A percentile compares a stretch with the other conserved stretches of the same genome.
These are phyloP conservation scores for Xylaria sp. DNA, from an alignment of 2,329 filamentous ascomycete species.

Conservation along the genomic window DNA sequence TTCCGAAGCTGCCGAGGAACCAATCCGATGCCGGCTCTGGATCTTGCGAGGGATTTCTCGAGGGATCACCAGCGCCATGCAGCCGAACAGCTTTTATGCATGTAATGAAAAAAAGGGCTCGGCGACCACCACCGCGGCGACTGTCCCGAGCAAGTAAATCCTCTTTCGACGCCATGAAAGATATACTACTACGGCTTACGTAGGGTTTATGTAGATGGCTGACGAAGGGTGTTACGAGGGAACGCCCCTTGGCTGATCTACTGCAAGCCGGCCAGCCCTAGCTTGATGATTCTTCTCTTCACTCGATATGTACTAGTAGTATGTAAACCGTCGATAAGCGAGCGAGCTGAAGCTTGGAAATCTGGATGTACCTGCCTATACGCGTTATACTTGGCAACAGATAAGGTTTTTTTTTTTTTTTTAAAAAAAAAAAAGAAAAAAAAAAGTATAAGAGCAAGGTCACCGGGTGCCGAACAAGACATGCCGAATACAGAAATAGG, in stretches of 20 bases:
- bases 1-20: slow-evolving; percentile 44
- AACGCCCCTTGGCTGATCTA: not conserved
- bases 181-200: slow-evolving; percentile 19
- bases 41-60: slow-evolving; percentile 27
- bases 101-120: slow-evolving; percentile 12
- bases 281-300: slow-evolving; percentile 9
- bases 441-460: slow-evolving; percentile 1
- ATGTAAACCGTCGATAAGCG: slow-evolving; percentile 3
- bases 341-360: not conserved
- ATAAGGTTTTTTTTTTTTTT: no score
- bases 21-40: slow-evolving; percentile 24
- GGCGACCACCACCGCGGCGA: slow-evolving; percentile 16
- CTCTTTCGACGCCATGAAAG: not conserved
- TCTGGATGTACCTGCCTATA: slow-evolving; percentile 1
- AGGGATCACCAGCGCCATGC: slow-evolving; percentile 29
- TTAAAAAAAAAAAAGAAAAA: no score
- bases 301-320: not conserved
- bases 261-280: not conserved
- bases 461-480: slow-evolving; percentile 9
- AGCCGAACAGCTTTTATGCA: slow-evolving; percentile 36
- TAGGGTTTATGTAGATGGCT: slow-evolving; percentile 24
- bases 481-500: slow-evolving; percentile 18
- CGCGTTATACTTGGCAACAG: no score
- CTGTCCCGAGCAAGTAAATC: not conserved
- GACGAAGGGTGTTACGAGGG: slow-evolving; percentile 24